Evolutionary conservation across 2,329 filamentous ascomycete genomes (phyloP), one percentile per base, ranked within the genome.

Genomic region (Fulvia fulva): DNA sequence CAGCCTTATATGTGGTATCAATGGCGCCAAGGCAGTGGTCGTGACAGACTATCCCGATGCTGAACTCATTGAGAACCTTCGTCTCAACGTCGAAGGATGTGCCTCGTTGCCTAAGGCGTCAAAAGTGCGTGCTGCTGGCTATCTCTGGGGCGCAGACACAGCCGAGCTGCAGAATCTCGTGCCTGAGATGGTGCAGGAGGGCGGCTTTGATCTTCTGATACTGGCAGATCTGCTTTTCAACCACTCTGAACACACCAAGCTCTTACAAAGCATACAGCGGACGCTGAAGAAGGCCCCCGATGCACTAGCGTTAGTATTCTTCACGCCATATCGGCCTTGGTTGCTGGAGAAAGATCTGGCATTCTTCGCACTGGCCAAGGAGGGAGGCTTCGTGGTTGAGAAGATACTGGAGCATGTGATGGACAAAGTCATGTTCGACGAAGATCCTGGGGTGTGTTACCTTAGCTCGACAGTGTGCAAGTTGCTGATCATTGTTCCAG

Each of bases 311-410:
- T 83, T 92, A 67, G 91, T 97, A 7, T 95, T 97, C 74, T 97
- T 97, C 77, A 96, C 92, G 0, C 92, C 90, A 21, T 96, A 97
- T 75, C 82, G 94, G 62, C 92, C 93, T 1, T 97, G 92, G 92
- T 78, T 97, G 70, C 80, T 89, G 67, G 83, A 91, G 62, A 89
- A 91, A 73, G 94, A 96, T 69, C 79, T 96, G 71, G 83, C 82
- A 3, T 97, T 97, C 77, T 97, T 97, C 70, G 88, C 91, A 51
- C 70, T 91, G 57, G 89, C 87, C 4, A 79, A 83, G 59, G 82
- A 83, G 53, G 81, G 79, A 51, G 91, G 91, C 0, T 89, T 97
- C 60, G 75, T 75, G 16, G 91, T 96, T 2, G 86, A 87, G 63
- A 90, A 93, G 77, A 81, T 96, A 32, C 78, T 92, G 50, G 90